Percentiles rank a stretch among this genome's conserved stretches.
phyloP scores from a whole-genome alignment of 306 rosid genomes.

The Fragaria ananassa region DNA sequence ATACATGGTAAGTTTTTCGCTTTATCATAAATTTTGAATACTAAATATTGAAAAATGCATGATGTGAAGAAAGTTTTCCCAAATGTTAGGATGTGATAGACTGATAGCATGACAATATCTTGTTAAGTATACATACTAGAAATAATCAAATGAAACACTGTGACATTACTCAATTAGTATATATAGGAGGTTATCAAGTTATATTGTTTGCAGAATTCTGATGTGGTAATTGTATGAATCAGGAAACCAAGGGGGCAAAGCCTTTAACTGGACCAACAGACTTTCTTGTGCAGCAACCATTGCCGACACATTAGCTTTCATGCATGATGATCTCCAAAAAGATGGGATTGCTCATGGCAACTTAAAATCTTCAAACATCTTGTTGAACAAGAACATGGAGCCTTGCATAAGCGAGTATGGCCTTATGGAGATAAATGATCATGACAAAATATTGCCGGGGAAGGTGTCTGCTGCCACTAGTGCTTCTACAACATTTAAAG shows the following conservation, averaged over 20 bases:
- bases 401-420: constrained; percentile 79
- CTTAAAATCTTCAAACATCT: constrained; percentile 74
- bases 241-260: constrained; percentile 39
- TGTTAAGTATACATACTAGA: not conserved
- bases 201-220: not conserved
- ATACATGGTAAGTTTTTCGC: constrained; percentile 52
- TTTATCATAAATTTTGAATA: not conserved
- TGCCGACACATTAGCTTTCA: constrained; percentile 66
- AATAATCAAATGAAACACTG: not conserved
- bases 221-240: constrained; percentile 23
- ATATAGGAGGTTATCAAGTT: not conserved
- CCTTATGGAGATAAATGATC: constrained; percentile 32
- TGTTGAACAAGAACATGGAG: constrained; percentile 65
- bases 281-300: constrained; percentile 48
- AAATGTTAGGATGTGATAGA: not conserved
- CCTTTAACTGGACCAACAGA: constrained; percentile 67
- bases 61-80: not conserved
- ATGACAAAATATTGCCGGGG: constrained; percentile 19
- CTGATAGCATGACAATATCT: not conserved
- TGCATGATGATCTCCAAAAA: constrained; percentile 57
- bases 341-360: constrained; percentile 69
- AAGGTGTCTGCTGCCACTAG: constrained; percentile 15
- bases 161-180: not conserved
- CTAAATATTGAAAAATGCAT: not conserved
- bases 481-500: constrained; percentile 30